Base-by-base conservation (phyloP, 345 rosid genomes). In the Corchorus capsularis region DNA sequence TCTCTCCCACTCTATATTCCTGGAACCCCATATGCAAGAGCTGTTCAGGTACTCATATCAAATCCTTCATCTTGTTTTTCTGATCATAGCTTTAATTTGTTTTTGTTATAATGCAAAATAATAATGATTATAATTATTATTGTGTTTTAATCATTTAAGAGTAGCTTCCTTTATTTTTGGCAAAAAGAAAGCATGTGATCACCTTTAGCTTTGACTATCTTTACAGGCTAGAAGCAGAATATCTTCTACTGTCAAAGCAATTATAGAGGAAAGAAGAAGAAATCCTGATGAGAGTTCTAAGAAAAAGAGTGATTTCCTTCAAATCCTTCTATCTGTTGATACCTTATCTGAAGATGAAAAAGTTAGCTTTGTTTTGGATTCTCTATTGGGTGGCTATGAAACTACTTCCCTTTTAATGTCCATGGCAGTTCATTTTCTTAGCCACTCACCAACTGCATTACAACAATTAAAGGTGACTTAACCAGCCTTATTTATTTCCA, bases 371-470 rank as follows among this genome's bases (percentile, higher is more conserved):
- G 76, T 87, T 54, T 78, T 89, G 81, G 90, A 87, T 67, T 83
- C 89, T 76, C 83, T 89, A 6, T 77, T 86, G 79, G 90, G 89
- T 77, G 92, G 92, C 74, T 87, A 89, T 72, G 90, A 89, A 83
- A 89, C 92, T 64, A 82, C 92, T 34, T 84, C 92, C 20, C 65
- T 81, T 47, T 82, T 87, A 60, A 64, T 89, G 86, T 71, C 87
- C 64, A 68, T 85, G 86, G 81, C 53, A 59, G 86, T 89, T 19
- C 83, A 86, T 76, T 83, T 89, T 65, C 78, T 89, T 13, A 82
- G 70, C 56, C 82, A 78, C 2, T 82, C 84, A 9, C 85, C 86
- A 34, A 0, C 72, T 43, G 87, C 86, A 41, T 75, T 86, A 2
- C 32, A 81, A 9, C 89, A 83, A 13, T 72, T 83, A 64, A 83